These are phyloP conservation scores for Pythium myriotylum DNA, from an alignment of 352 stramenopile genomes.

Conservation along the genomic window DNA sequence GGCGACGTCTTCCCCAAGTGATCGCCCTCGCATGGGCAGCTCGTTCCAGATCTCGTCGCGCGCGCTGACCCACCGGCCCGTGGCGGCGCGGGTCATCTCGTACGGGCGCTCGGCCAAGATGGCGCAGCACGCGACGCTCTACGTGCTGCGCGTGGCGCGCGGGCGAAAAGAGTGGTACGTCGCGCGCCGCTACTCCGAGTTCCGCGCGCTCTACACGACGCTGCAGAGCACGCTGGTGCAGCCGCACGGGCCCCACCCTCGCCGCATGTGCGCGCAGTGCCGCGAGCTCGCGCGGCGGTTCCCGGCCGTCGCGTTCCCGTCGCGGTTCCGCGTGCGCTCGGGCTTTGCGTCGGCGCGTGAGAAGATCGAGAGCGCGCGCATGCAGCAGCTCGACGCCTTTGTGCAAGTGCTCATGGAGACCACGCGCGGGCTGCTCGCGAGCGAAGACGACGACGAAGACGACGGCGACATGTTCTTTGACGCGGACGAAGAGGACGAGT, in stretches of 20 bases:
- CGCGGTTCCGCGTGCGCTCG: slow-evolving; percentile 56
- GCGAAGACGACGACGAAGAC: slow-evolving; percentile 47
- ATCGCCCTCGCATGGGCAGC: not conserved
- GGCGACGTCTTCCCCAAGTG: not conserved
- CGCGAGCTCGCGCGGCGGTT: slow-evolving; percentile 54
- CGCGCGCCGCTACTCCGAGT: slow-evolving; percentile 76
- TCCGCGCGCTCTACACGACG: slow-evolving; percentile 53
- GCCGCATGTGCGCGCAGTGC: slow-evolving; percentile 42
- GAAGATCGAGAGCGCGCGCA: slow-evolving; percentile 53
- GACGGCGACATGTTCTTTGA: slow-evolving; percentile 31
- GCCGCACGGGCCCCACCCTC: slow-evolving; percentile 1
- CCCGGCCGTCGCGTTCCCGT: slow-evolving; percentile 46
- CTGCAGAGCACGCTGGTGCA: slow-evolving; percentile 38
- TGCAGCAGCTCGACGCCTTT: slow-evolving; percentile 69
- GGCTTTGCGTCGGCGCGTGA: slow-evolving; percentile 47
- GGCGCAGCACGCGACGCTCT: slow-evolving; percentile 59
- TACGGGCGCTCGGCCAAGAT: slow-evolving; percentile 69
- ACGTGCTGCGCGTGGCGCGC: slow-evolving; percentile 66
- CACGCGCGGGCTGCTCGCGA: slow-evolving; percentile 62
- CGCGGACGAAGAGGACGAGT: slow-evolving; percentile 47
- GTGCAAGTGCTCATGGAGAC: slow-evolving; percentile 67
- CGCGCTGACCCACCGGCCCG: slow-evolving; percentile 48
- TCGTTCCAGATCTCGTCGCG: slow-evolving; percentile 31
- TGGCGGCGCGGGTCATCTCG: slow-evolving; percentile 63
- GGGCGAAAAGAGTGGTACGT: slow-evolving; percentile 70